phyloP scores from a whole-genome alignment of 2,329 filamentous ascomycete genomes.

The Paraphoma chrysanthemicola region DNA sequence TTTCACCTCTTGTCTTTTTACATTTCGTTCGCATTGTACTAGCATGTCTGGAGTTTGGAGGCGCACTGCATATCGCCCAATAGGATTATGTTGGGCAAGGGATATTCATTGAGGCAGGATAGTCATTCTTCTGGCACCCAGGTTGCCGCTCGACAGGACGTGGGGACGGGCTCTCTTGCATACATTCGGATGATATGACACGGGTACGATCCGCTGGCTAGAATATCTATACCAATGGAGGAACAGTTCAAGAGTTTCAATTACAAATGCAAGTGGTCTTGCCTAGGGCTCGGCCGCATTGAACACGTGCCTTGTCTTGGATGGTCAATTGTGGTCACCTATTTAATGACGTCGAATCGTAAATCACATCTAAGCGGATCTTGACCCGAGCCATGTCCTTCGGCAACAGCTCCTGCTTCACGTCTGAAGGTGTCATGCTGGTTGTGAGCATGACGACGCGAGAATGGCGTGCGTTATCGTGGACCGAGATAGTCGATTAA shows the following conservation, averaged over 20 bases:
- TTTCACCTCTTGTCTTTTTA: slow-evolving; percentile 15
- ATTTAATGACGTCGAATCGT: too few relatives aligned
- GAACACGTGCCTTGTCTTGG: too few relatives aligned
- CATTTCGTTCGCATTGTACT: slow-evolving; percentile 12
- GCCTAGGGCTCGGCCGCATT: too few relatives aligned
- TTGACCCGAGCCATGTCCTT: background rate
- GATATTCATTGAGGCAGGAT: background rate
- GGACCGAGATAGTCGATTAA: background rate
- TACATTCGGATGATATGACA: background rate
- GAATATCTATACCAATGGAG: too few relatives aligned
- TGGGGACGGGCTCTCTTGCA: background rate
- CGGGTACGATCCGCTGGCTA: too few relatives aligned
- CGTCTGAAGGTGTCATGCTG: background rate
- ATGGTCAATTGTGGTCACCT: too few relatives aligned
- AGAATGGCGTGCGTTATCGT: slow-evolving; percentile 19
- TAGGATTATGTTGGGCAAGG: slow-evolving; percentile 18
- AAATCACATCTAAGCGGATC: too few relatives aligned
- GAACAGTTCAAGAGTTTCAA: too few relatives aligned
- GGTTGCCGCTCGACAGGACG: background rate
- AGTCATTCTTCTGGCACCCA: background rate
- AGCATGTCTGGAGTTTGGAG: slow-evolving; percentile 36
- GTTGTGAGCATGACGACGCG: background rate
- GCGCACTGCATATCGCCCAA: slow-evolving; percentile 18
- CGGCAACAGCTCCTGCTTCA: background rate
- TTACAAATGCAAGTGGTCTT: too few relatives aligned